These are phyloP conservation scores for Bruguiera gymnorhiza DNA, from an alignment of 345 rosid genomes.

Conservation along the genomic window DNA sequence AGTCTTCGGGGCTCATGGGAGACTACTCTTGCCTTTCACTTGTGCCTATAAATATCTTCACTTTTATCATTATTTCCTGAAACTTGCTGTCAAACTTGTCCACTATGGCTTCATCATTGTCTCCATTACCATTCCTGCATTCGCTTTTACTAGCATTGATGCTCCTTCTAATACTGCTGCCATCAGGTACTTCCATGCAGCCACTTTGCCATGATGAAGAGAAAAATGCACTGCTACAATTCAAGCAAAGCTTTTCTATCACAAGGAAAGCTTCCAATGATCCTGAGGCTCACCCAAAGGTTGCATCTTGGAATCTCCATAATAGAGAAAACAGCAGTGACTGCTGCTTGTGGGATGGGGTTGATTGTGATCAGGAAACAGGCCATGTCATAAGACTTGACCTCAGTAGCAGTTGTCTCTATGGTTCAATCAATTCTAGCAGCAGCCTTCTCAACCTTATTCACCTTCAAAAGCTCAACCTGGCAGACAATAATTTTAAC, in stretches of 20 bases:
- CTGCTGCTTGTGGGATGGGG: slow-evolving; percentile 24
- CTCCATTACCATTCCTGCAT: background rate
- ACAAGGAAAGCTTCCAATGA: background rate
- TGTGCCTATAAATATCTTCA: no score
- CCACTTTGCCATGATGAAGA: background rate
- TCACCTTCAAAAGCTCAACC: slow-evolving; percentile 20
- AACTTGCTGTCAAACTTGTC: no score
- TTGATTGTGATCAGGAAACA: slow-evolving; percentile 1
- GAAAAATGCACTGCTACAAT: slow-evolving; percentile 3
- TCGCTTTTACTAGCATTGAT: background rate
- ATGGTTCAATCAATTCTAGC: slow-evolving; percentile 20
- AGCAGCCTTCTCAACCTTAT: slow-evolving; percentile 15
- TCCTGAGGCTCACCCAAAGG: slow-evolving; percentile 8
- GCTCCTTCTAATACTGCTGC: background rate
- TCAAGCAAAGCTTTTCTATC: slow-evolving; percentile 6
- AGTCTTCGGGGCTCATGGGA: no score
- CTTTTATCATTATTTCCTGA: no score
- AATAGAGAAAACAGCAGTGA: background rate
- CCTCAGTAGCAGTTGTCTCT: slow-evolving; percentile 12
- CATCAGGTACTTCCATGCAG: background rate
- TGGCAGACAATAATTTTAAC: slow-evolving; percentile 14
- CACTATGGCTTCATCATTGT: background rate
- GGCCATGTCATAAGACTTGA: slow-evolving; percentile 13
- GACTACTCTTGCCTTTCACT: no score
- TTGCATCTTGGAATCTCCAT: background rate